Conservation (phyloP, 345 rosid species). For the Ceriops decandra region DNA sequence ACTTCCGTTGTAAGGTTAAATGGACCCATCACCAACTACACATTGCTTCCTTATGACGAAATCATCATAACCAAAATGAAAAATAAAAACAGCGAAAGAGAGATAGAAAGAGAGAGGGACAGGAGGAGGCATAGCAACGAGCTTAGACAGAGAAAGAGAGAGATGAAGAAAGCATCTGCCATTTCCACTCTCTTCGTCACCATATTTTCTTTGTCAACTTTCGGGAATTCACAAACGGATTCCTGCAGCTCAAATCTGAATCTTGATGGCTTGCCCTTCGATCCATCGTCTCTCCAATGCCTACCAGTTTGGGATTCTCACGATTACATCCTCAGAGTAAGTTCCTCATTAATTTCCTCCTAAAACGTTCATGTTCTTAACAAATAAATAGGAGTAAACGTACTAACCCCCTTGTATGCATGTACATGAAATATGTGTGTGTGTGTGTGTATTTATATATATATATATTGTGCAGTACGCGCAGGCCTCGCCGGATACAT, state of each 20-base stretch:
- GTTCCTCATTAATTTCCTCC: conserved; percentile 6
- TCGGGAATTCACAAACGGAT: conserved; percentile 25
- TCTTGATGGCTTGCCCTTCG: conserved; percentile 34
- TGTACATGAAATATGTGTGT: not conserved
- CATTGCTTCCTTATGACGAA: too few relatives aligned
- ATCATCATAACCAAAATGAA: not conserved
- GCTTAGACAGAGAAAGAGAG: not conserved
- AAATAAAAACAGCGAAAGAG: not conserved
- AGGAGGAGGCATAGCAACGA: not conserved
- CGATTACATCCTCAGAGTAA: conserved; percentile 63
- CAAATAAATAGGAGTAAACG: too few relatives aligned
- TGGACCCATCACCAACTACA: too few relatives aligned
- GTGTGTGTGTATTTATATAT: too few relatives aligned
- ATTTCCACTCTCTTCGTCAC: not conserved
- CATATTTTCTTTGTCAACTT: not conserved
- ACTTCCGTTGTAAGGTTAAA: too few relatives aligned
- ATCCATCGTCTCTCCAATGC: conserved; percentile 47
- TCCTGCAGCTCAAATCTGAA: conserved; percentile 35
- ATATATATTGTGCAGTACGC: conserved; percentile 37
- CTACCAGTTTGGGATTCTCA: conserved; percentile 41
- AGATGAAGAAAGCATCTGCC: conserved; percentile 9
- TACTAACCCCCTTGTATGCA: too few relatives aligned
- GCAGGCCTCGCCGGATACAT: conserved; percentile 30
- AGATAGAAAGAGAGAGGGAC: not conserved
- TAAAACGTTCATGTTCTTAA: too few relatives aligned